phyloP scores from a whole-genome alignment of 768 basidiomycete species.

The Pleurotus sapidus region DNA sequence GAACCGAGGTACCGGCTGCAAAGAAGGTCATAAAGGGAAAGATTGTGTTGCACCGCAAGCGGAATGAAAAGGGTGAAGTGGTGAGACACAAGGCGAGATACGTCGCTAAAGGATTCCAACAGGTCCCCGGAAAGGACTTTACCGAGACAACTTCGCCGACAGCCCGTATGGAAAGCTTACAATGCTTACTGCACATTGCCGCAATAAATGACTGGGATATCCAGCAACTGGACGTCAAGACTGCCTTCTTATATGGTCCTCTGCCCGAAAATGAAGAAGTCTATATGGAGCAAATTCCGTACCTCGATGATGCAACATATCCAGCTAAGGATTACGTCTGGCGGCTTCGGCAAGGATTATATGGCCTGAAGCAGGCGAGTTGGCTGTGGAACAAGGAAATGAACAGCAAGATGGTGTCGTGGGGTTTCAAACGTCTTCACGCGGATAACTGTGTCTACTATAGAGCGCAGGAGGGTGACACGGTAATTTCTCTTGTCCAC shows the following conservation, averaged over 20 bases:
- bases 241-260: conserved; percentile 33
- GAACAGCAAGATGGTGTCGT: conserved; percentile 19
- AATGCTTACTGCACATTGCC: conserved; percentile 31
- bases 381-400: conserved; percentile 31
- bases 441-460: conserved; percentile 33
- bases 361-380: conserved; percentile 26
- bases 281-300: conserved; percentile 32
- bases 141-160: conserved; percentile 37
- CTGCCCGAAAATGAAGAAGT: conserved; percentile 23
- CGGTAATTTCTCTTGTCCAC: conserved; percentile 26
- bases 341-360: conserved; percentile 18
- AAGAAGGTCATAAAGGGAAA: conserved; percentile 28
- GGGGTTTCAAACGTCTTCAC: conserved; percentile 25
- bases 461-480: conserved; percentile 9
- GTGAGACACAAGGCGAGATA: conserved; percentile 31
- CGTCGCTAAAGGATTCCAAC: conserved; percentile 40
- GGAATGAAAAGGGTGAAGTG: conserved; percentile 20
- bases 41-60: conserved; percentile 26
- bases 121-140: conserved; percentile 39
- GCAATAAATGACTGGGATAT: conserved; percentile 30
- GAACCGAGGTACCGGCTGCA: conserved; percentile 11
- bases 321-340: conserved; percentile 11
- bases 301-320: conserved; percentile 21
- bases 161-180: conserved; percentile 34
- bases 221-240: conserved; percentile 37